Evolutionary conservation across 208 protist species (phyloP).

Genomic region (Sergeia podlipaevii): DNA sequence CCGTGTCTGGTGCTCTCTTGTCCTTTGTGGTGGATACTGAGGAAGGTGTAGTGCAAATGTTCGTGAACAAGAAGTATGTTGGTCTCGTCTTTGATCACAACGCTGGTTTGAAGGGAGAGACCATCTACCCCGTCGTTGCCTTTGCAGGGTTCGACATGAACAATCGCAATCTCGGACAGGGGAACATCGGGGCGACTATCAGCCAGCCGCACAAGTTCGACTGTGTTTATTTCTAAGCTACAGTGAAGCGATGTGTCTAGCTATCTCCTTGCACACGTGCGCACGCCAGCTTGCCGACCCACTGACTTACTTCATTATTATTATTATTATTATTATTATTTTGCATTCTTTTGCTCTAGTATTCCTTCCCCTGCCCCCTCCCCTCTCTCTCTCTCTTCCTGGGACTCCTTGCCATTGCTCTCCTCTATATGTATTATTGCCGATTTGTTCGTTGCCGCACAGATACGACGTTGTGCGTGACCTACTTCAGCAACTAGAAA

Average conservation of each 20-base stretch:
- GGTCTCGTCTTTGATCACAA: conserved; percentile 61
- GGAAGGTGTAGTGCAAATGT: conserved; percentile 73
- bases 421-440: no score
- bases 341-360: background rate
- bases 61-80: conserved; percentile 69
- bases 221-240: conserved; percentile 25
- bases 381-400: no score
- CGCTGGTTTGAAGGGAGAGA: conserved; percentile 51
- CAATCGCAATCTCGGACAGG: conserved; percentile 57
- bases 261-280: conserved; percentile 10
- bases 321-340: conserved; percentile 5
- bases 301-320: conserved; percentile 12
- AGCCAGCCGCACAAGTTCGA: conserved; percentile 25
- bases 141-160: conserved; percentile 63
- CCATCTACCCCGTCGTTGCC: conserved; percentile 63
- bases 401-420: no score
- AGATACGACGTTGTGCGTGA: no score
- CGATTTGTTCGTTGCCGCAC: no score
- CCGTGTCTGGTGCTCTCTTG: conserved; percentile 51
- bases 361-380: no score
- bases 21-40: conserved; percentile 85
- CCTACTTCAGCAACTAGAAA: no score
- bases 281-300: no score
- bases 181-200: conserved; percentile 49
- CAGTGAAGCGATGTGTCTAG: conserved; percentile 9